Conservation (phyloP, 1,139 yeast species). For the Saccharomyces pastorianus region DNA sequence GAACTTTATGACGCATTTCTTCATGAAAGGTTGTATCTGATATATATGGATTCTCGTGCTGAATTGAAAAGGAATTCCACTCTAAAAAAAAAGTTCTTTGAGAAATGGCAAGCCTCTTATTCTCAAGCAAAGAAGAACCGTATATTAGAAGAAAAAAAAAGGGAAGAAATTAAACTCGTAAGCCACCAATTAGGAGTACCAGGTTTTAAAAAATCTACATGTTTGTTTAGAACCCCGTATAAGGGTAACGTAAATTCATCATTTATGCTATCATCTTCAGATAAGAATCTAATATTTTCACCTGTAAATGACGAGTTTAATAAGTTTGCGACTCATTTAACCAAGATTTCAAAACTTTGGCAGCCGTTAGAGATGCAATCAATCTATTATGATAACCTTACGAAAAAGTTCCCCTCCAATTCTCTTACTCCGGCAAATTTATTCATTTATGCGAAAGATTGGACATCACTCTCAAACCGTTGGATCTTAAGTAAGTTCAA, state of each 20-base stretch:
- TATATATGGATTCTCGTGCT: conserved; percentile 40
- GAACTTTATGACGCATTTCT: conserved; percentile 55
- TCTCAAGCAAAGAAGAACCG: conserved; percentile 29
- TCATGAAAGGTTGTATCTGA: conserved; percentile 44
- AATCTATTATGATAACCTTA: conserved; percentile 15
- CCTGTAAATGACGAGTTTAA: conserved; percentile 25
- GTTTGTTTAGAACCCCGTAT: conserved; percentile 12
- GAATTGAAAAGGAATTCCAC: conserved; percentile 28
- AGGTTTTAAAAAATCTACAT: conserved; percentile 20
- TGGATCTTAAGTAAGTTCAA: conserved; percentile 27
- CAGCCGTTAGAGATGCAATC: conserved; percentile 18
- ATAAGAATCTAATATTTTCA: conserved; percentile 14
- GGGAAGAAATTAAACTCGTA: conserved; percentile 38
- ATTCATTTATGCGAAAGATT: conserved; percentile 20
- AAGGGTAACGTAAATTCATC: conserved; percentile 9
- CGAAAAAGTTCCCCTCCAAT: conserved; percentile 10
- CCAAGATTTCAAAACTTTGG: conserved; percentile 24
- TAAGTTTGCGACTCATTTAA: conserved; percentile 17
- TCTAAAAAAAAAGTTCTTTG: conserved; percentile 27
- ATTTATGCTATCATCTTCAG: conserved; percentile 12
- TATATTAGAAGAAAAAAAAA: conserved; percentile 35
- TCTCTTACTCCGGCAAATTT: conserved; percentile 14
- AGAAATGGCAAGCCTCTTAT: conserved; percentile 27
- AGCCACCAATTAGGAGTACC: conserved; percentile 34
- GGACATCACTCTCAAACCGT: conserved; percentile 21